Percentiles rank a stretch among this genome's conserved stretches.
These are phyloP conservation scores for Sordariomycetes sp. DNA, from an alignment of 2,329 filamentous ascomycete genomes.

Conservation along the genomic window DNA sequence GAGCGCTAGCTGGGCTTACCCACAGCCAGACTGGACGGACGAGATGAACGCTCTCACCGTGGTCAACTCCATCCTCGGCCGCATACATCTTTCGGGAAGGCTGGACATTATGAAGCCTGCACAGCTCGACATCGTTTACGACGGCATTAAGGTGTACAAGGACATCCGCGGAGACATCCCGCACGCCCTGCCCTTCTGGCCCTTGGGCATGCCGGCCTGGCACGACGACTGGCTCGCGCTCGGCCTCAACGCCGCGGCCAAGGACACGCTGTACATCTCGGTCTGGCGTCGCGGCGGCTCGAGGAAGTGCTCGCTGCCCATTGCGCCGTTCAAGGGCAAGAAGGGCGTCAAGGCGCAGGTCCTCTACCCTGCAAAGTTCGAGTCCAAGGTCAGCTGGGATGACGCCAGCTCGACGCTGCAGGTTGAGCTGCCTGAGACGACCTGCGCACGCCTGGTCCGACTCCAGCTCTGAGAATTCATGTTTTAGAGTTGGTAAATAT, in stretches of 20 bases:
- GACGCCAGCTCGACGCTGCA: slow-evolving; percentile 1
- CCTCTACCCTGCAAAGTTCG: slow-evolving; percentile 6
- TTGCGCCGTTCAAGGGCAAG: neutral
- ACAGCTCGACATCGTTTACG: slow-evolving; percentile 14
- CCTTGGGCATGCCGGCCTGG: slow-evolving; percentile 20
- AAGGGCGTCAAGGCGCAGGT: slow-evolving; percentile 4
- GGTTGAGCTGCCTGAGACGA: slow-evolving; percentile 5
- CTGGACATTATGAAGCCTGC: slow-evolving; percentile 12
- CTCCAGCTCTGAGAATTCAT: neutral
- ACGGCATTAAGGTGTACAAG: slow-evolving; percentile 20
- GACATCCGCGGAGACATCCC: slow-evolving; percentile 12
- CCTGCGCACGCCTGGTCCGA: slow-evolving; percentile 6
- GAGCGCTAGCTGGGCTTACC: slow-evolving; percentile 24
- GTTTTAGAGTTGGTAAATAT: neutral
- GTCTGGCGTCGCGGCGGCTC: slow-evolving; percentile 8
- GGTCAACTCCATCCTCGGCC: slow-evolving; percentile 21
- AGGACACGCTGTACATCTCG: slow-evolving; percentile 5
- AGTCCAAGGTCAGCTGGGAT: slow-evolving; percentile 4
- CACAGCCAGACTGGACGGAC: slow-evolving; percentile 20
- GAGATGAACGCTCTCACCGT: slow-evolving; percentile 23
- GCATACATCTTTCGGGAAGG: slow-evolving; percentile 19
- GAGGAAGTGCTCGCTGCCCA: slow-evolving; percentile 4
- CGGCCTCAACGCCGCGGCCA: slow-evolving; percentile 9
- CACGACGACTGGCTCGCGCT: slow-evolving; percentile 19
- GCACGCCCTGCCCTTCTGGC: slow-evolving; percentile 17